Evolutionary conservation across 1,284 basidiomycete species (phyloP).

Genomic region (Afroboletus lepidellus): DNA sequence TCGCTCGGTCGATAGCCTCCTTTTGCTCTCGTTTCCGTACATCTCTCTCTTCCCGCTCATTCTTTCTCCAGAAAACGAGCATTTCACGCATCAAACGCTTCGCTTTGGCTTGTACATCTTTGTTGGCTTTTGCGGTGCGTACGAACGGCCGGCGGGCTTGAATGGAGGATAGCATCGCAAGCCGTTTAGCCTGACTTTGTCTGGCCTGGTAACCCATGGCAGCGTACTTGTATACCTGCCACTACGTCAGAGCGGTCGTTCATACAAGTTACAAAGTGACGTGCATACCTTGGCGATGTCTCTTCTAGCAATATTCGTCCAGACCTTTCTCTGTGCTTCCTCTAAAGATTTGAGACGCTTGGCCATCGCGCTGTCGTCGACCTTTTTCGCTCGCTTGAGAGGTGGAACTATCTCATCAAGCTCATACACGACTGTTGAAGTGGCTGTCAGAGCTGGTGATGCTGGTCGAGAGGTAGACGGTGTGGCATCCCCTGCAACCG

Average conservation of each 20-base stretch:
- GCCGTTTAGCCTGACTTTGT: constrained; percentile 70
- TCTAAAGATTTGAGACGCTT: constrained; percentile 76
- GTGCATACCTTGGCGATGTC: constrained; percentile 75
- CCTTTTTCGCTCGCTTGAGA: constrained; percentile 69
- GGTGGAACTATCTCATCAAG: constrained; percentile 66
- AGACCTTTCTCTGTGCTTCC: constrained; percentile 83
- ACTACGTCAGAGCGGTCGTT: constrained; percentile 15
- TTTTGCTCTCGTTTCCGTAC: constrained; percentile 93
- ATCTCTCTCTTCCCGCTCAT: constrained; percentile 94
- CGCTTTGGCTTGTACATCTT: constrained; percentile 86
- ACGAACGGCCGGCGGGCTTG: constrained; percentile 81
- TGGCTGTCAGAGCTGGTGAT: constrained; percentile 57
- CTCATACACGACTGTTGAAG: constrained; percentile 64
- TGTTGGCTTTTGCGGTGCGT: constrained; percentile 80
- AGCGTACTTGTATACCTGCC: constrained; percentile 80
- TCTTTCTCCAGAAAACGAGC: constrained; percentile 97
- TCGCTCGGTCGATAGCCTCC: constrained; percentile 86
- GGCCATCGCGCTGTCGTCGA: constrained; percentile 67
- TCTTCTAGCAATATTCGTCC: constrained; percentile 79
- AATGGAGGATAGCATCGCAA: constrained; percentile 74
- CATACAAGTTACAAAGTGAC: neutral
- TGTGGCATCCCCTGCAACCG: constrained; percentile 55
- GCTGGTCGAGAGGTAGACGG: constrained; percentile 57
- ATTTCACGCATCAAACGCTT: constrained; percentile 92
- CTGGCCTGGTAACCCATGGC: constrained; percentile 62